Evolutionary conservation across 768 basidiomycete species (phyloP).

Genomic region (Sporobolomyces phaffii): DNA sequence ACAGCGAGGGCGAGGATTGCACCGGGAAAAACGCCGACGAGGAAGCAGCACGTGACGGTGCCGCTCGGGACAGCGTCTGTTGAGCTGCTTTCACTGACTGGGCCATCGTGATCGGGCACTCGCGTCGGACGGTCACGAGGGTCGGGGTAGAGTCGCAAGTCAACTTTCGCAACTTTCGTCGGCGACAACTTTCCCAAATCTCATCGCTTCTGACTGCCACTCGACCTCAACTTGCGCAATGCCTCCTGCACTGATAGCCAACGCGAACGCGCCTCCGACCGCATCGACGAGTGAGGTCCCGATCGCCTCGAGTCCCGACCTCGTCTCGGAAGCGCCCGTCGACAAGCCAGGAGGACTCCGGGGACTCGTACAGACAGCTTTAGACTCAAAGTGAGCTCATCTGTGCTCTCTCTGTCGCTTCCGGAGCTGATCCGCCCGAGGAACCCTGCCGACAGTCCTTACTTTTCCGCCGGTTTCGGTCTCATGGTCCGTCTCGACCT

Average conservation of each 20-base stretch:
- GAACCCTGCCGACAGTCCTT: constrained; percentile 58
- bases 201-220: too few relatives aligned
- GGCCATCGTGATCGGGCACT: background rate
- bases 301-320: background rate
- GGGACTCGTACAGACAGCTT: constrained; percentile 23
- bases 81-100: background rate
- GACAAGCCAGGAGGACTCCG: constrained; percentile 13
- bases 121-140: background rate
- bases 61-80: background rate
- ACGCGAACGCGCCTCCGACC: background rate
- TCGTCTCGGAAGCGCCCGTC: background rate
- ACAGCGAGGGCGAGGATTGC: constrained; percentile 8
- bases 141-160: background rate
- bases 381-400: constrained; percentile 25
- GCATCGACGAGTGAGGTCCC: background rate
- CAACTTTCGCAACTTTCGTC: background rate
- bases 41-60: background rate
- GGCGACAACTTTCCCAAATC: too few relatives aligned
- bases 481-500: constrained; percentile 64
- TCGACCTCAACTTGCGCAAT: background rate
- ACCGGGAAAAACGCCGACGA: constrained; percentile 26
- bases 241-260: background rate
- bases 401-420: too few relatives aligned
- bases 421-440: background rate
- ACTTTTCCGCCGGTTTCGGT: constrained; percentile 96